These are phyloP conservation scores for Talaromyces marneffei DNA, from an alignment of 2,329 filamentous ascomycete species.

Conservation along the genomic window DNA sequence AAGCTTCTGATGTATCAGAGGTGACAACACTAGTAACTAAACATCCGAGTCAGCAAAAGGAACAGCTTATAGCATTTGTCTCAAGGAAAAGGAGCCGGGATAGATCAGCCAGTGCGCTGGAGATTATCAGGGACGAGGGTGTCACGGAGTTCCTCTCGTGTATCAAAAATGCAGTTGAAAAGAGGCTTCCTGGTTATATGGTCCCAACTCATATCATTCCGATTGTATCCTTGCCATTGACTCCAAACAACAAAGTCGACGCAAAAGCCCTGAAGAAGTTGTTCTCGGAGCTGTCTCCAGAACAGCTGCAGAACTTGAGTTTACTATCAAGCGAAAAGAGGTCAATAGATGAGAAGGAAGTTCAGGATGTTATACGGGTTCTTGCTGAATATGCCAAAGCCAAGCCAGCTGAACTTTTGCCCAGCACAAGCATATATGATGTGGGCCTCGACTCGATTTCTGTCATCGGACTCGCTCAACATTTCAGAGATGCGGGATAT, in stretches of 20 bases:
- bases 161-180: conserved; percentile 59
- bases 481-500: conserved; percentile 60
- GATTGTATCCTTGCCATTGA: conserved; percentile 68
- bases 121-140: conserved; percentile 34
- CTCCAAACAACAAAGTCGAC: conserved; percentile 85
- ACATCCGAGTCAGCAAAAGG: conserved; percentile 66
- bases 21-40: conserved; percentile 71
- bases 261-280: conserved; percentile 61
- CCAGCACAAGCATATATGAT: conserved; percentile 69
- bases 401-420: conserved; percentile 40
- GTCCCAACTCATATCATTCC: conserved; percentile 77
- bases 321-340: conserved; percentile 25
- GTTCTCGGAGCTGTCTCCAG: conserved; percentile 57
- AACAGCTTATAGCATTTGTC: conserved; percentile 76
- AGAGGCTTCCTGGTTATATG: conserved; percentile 77
- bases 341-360: conserved; percentile 37
- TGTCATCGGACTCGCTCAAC: conserved; percentile 62
- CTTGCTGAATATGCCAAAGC: conserved; percentile 52
- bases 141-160: conserved; percentile 38
- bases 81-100: conserved; percentile 14
- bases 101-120: conserved; percentile 17
- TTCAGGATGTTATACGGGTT: conserved; percentile 45
- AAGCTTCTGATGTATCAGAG: conserved; percentile 57
- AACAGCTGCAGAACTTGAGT: conserved; percentile 56
- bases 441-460: conserved; percentile 85